Percentiles rank a stretch among this genome's conserved stretches.
Evolutionary conservation across 768 basidiomycete genomes (phyloP).

Genomic region (Amanita rimosa): DNA sequence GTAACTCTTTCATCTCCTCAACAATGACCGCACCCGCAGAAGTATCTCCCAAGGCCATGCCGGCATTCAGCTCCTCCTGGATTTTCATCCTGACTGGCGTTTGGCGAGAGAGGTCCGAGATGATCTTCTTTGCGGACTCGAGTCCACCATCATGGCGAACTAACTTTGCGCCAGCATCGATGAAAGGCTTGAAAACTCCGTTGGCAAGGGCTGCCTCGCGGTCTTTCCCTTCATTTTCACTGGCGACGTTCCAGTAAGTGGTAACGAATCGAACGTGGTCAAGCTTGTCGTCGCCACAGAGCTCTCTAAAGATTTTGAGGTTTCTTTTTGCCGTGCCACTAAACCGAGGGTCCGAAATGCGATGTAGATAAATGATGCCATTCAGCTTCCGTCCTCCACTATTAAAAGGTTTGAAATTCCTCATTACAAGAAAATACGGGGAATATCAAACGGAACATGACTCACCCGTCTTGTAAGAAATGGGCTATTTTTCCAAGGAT

Average conservation of each 20-base stretch:
- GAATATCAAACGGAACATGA: not conserved
- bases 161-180: slow-evolving; percentile 28
- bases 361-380: slow-evolving; percentile 32
- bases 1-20: slow-evolving; percentile 9
- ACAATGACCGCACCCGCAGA: slow-evolving; percentile 16
- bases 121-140: slow-evolving; percentile 18
- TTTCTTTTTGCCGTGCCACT: slow-evolving; percentile 30
- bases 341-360: slow-evolving; percentile 26
- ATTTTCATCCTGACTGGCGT: slow-evolving; percentile 9
- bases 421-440: not conserved
- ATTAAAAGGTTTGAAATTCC: not conserved
- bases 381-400: slow-evolving; percentile 17
- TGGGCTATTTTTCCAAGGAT: slow-evolving; percentile 21
- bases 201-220: slow-evolving; percentile 25
- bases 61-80: slow-evolving; percentile 11
- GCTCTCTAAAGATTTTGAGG: slow-evolving; percentile 32
- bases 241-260: slow-evolving; percentile 30
- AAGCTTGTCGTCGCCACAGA: slow-evolving; percentile 32
- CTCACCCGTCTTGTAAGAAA: slow-evolving; percentile 12
- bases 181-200: slow-evolving; percentile 25
- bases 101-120: slow-evolving; percentile 18
- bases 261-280: slow-evolving; percentile 35
- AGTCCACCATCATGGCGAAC: slow-evolving; percentile 23
- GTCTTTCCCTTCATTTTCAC: slow-evolving; percentile 10
- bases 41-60: slow-evolving; percentile 22